Evolutionary conservation across 164 flowering plant genomes (phyloP), one percentile per base, ranked within the genome.

Genomic region (Dillenia suffruticosa): DNA sequence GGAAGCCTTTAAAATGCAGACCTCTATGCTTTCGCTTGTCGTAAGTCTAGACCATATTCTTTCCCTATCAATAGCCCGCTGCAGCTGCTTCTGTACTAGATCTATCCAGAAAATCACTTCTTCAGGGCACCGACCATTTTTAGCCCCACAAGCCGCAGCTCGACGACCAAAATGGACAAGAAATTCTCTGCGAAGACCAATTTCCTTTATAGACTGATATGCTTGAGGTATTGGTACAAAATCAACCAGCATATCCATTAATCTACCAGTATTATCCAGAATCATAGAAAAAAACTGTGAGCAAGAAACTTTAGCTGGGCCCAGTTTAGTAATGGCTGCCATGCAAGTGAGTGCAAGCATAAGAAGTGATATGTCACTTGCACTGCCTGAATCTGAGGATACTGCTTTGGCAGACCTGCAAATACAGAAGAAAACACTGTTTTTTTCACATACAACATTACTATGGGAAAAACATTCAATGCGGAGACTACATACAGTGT

Each of bases 11-110:
- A 24, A 19, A 44, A 32, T 47, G 54, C 82, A 70, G 59, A 88
- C 99, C 97, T 91, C 99, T 70, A 91, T 94, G 66, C 96, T 91
- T 83, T 94, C 99, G 64, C 79, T 78, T 53, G 97, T 91, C n/a
- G 97, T 91, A 40, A 94, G 76, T 66, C 85, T 89, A 56, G 97
- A 91, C 99, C 99, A 94, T 77, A 94, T 89, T 72, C 70, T 85
- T 75, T 94, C 99, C 71, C 96, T 84, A 66, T 84, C 88, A 46
- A 94, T 86, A 64, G 96, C 96, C 64, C 64, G 84, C 67, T 79
- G 96, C 68, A 94, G 84, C 75, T 89, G 97, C 71, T 75, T 75
- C 82, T 94, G 99, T 53, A 86, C 73, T 68, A 94, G 85, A 73
- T 88, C 79, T 47, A 94, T 94, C 97, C 99, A 94, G 71, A 94